Evolutionary conservation across 164 flowering plant genomes (phyloP).

Genomic region (Macadamia tetraphylla): DNA sequence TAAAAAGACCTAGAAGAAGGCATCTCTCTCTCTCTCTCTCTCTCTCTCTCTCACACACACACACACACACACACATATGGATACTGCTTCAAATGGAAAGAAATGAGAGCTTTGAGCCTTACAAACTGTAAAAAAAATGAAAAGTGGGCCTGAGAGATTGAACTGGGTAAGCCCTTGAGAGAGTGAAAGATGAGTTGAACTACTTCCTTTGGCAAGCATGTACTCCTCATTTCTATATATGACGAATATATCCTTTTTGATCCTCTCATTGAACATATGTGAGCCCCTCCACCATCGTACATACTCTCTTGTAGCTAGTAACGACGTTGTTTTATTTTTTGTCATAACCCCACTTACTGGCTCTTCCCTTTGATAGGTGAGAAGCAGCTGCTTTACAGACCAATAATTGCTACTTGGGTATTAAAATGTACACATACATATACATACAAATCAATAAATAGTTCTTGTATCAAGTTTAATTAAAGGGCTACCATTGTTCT

Average conservation of each 20-base stretch:
- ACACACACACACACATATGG: not conserved
- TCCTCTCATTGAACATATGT: not conserved
- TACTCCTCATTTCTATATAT: not conserved
- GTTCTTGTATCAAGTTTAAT: too few species aligned
- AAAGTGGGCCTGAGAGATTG: not conserved
- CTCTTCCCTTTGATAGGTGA: too few species aligned
- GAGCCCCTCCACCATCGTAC: not conserved
- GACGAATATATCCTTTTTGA: not conserved
- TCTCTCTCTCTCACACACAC: not conserved
- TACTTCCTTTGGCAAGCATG: not conserved
- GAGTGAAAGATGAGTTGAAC: not conserved
- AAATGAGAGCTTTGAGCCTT: not conserved
- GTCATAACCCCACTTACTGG: not conserved
- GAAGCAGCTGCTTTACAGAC: too few species aligned
- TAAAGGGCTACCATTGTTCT: too few species aligned
- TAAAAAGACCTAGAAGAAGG: not conserved
- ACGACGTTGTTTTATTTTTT: not conserved
- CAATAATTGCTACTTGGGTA: too few species aligned
- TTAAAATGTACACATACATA: too few species aligned
- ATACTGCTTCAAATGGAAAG: too few species aligned
- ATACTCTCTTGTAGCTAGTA: not conserved
- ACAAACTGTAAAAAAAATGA: conserved; percentile 5
- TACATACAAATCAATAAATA: too few species aligned
- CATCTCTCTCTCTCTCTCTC: conserved; percentile 1
- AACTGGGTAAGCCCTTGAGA: not conserved